Conservation (phyloP, 495 filamentous ascomycete genomes). For the Apiosordaria backusii region DNA sequence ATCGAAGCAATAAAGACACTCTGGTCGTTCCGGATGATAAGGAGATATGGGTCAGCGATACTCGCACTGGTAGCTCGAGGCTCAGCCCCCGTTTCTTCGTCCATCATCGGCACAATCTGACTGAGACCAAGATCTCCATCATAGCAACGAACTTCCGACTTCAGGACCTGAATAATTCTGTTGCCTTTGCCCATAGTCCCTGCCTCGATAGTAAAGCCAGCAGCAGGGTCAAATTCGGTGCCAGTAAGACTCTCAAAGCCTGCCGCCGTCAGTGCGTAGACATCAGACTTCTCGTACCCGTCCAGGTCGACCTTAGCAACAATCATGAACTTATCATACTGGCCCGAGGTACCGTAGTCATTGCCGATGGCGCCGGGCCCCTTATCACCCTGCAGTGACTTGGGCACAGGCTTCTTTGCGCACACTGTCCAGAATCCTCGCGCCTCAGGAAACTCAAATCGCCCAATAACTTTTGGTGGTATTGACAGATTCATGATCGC, state of each 20-base stretch:
- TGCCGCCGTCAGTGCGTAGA: conserved; percentile 59
- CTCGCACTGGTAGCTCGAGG: conserved; percentile 74
- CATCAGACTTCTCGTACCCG: conserved; percentile 54
- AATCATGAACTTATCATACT: conserved; percentile 67
- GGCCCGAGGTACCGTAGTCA: conserved; percentile 49
- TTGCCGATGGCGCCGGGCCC: conserved; percentile 46
- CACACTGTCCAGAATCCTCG: conserved; percentile 62
- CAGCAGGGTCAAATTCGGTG: conserved; percentile 86
- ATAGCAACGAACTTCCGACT: conserved; percentile 79
- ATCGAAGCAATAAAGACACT: conserved; percentile 71
- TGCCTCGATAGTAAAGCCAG: conserved; percentile 76
- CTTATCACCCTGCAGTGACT: conserved; percentile 49
- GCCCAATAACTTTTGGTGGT: conserved; percentile 59
- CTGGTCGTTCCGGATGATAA: conserved; percentile 77
- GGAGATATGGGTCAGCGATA: conserved; percentile 82
- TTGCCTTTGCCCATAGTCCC: conserved; percentile 68
- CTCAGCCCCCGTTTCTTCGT: conserved; percentile 77
- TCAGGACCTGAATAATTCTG: conserved; percentile 79
- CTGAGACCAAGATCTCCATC: conserved; percentile 80
- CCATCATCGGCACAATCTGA: conserved; percentile 85
- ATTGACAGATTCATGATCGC: conserved; percentile 73
- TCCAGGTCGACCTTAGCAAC: conserved; percentile 59
- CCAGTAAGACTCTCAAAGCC: conserved; percentile 62
- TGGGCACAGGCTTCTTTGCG: conserved; percentile 55
- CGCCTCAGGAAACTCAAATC: conserved; percentile 59